Evolutionary conservation across 495 filamentous ascomycete genomes (phyloP).

Genomic region (Chaetomium tenue): DNA sequence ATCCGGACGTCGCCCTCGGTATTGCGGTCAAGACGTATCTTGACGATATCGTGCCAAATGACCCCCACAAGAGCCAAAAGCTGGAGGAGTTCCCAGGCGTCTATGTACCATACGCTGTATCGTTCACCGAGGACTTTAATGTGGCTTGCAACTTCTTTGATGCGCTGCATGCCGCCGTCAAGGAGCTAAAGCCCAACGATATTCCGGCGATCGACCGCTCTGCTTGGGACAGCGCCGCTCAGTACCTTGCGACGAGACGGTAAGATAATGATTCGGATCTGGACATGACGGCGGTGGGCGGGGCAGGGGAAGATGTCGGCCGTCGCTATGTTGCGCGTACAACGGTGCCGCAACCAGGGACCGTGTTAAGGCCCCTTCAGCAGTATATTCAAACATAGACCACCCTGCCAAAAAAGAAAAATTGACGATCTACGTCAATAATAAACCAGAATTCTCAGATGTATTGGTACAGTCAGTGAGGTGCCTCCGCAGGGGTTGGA

Average conservation of each 20-base stretch:
- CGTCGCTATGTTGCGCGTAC: not conserved
- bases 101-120: constrained; percentile 70
- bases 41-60: constrained; percentile 69
- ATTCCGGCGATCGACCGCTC: constrained; percentile 57
- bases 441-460: constrained; percentile 3
- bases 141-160: constrained; percentile 81
- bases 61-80: constrained; percentile 61
- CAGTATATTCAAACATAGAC: not conserved
- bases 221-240: constrained; percentile 63
- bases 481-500: not conserved
- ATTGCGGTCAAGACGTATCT: constrained; percentile 92
- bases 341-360: not conserved
- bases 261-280: constrained; percentile 6
- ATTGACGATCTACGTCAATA: not conserved
- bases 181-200: constrained; percentile 57
- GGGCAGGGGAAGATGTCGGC: not conserved
- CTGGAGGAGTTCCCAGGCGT: constrained; percentile 58
- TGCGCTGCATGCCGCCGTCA: constrained; percentile 69
- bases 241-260: constrained; percentile 51
- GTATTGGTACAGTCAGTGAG: not conserved
- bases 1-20: constrained; percentile 79
- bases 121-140: constrained; percentile 73
- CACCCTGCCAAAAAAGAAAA: not conserved
- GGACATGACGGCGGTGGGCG: not conserved
- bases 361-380: too few relatives aligned